Evolutionary conservation across 2,329 filamentous ascomycete species (phyloP).

Genomic region (Talaromyces sp.): DNA sequence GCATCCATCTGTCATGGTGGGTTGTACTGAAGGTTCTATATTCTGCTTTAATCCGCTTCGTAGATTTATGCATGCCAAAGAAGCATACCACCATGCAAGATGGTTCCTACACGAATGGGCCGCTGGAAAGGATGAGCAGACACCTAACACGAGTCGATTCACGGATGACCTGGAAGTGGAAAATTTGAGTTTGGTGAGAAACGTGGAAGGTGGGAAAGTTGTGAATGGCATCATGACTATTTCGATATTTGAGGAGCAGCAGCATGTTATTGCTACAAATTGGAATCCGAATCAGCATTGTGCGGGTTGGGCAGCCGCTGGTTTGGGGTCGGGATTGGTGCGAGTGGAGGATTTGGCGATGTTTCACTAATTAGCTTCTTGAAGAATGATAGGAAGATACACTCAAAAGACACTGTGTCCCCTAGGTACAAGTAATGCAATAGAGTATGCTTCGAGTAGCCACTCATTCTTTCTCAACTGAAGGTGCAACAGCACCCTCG

Average conservation of each 20-base stretch:
- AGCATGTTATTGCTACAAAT: constrained; percentile 60
- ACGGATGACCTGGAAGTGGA: constrained; percentile 47
- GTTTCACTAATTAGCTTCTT: constrained; percentile 19
- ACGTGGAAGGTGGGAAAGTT: constrained; percentile 33
- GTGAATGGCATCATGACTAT: constrained; percentile 36
- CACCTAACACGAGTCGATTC: constrained; percentile 43
- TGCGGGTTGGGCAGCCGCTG: constrained; percentile 66
- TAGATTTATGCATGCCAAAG: constrained; percentile 52
- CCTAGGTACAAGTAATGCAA: not conserved
- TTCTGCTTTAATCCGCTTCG: constrained; percentile 53
- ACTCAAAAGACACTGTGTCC: too few species aligned
- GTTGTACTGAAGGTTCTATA: constrained; percentile 53
- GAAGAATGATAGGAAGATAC: not conserved
- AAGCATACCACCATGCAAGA: constrained; percentile 53
- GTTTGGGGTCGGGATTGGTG: constrained; percentile 65
- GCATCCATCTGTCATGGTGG: constrained; percentile 56
- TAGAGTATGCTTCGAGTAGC: not conserved
- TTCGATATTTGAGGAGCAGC: constrained; percentile 61
- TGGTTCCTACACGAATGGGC: constrained; percentile 62
- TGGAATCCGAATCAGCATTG: constrained; percentile 69
- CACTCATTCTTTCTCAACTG: too few species aligned
- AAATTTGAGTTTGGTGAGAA: constrained; percentile 33
- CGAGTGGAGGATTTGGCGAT: constrained; percentile 64
- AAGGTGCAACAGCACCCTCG: not conserved
- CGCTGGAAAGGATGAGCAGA: constrained; percentile 27